phyloP scores from a whole-genome alignment of 2,329 filamentous ascomycete species.

The Tetracladium maxilliforme region DNA sequence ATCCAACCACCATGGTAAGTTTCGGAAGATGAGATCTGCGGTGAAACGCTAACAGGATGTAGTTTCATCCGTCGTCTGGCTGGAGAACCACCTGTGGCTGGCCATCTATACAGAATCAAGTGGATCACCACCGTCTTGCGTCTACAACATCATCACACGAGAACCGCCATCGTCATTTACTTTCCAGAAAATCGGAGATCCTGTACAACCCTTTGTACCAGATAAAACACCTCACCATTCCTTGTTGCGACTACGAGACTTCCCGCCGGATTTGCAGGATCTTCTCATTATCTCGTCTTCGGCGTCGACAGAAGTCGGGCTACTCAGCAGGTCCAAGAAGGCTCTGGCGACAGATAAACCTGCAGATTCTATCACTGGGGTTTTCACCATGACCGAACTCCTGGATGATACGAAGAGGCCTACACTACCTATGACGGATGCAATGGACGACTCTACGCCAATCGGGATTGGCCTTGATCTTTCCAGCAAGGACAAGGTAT shows the following conservation, averaged over 20 bases:
- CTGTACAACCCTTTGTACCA: conserved; percentile 57
- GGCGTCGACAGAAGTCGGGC: conserved; percentile 61
- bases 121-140: conserved; percentile 43
- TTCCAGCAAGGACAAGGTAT: conserved; percentile 66
- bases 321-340: conserved; percentile 60
- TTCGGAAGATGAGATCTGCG: conserved; percentile 1
- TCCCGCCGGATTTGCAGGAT: conserved; percentile 68
- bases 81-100: conserved; percentile 77
- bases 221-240: conserved; percentile 63
- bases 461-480: conserved; percentile 74
- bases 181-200: conserved; percentile 61
- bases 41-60: conserved; percentile 11
- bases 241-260: conserved; percentile 62
- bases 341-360: conserved; percentile 47
- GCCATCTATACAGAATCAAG: conserved; percentile 59
- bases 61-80: conserved; percentile 76
- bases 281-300: conserved; percentile 73
- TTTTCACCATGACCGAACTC: conserved; percentile 62
- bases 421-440: conserved; percentile 56
- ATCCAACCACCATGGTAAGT: conserved; percentile 50
- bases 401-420: conserved; percentile 63
- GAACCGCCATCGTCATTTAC: conserved; percentile 43
- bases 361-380: conserved; percentile 42
- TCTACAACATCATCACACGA: conserved; percentile 69
- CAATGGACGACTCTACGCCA: conserved; percentile 56